Percentiles rank a stretch among this genome's conserved stretches.
These are phyloP conservation scores for Dioszegia aurantiaca DNA, from an alignment of 768 basidiomycete species.

Conservation along the genomic window DNA sequence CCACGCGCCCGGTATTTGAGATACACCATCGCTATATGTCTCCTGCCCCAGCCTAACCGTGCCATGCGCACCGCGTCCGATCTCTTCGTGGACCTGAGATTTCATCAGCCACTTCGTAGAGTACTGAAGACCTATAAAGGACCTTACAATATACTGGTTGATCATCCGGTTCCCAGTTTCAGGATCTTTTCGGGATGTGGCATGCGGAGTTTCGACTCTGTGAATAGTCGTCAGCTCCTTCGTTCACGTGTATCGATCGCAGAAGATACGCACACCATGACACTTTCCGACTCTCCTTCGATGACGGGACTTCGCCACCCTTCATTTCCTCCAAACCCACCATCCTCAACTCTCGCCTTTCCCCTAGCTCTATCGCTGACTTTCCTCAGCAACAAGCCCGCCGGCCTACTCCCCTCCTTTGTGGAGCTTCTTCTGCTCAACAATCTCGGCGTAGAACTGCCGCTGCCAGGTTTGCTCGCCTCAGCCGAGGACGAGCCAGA, in stretches of 20 bases:
- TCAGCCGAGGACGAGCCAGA: not conserved
- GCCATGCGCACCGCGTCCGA: conserved; percentile 88
- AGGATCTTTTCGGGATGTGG: conserved; percentile 40
- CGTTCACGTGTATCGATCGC: conserved; percentile 20
- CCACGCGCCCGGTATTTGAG: conserved; percentile 19
- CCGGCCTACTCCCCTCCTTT: conserved; percentile 7
- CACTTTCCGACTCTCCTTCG: conserved; percentile 29
- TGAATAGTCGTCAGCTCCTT: conserved; percentile 5
- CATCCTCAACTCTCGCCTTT: conserved; percentile 13
- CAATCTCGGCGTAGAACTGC: conserved; percentile 17
- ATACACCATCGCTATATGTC: conserved; percentile 34
- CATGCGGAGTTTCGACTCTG: conserved; percentile 47
- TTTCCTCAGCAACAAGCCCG: conserved; percentile 15
- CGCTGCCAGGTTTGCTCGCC: not conserved
- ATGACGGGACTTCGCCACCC: conserved; percentile 25
- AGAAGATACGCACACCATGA: too few species aligned
- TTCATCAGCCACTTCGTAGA: conserved; percentile 9
- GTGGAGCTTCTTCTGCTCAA: conserved; percentile 20
- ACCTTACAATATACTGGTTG: conserved; percentile 70
- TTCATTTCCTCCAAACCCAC: conserved; percentile 5
- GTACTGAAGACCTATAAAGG: too few species aligned
- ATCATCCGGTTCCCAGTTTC: conserved; percentile 56
- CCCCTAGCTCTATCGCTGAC: conserved; percentile 5
- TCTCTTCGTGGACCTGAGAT: conserved; percentile 60
- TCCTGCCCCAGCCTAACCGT: conserved; percentile 74